A percentile compares a stretch with the other conserved stretches of the same genome.
These are phyloP conservation scores for Pulveroboletus sp. DNA, from an alignment of 768 basidiomycete genomes.

Conservation along the genomic window DNA sequence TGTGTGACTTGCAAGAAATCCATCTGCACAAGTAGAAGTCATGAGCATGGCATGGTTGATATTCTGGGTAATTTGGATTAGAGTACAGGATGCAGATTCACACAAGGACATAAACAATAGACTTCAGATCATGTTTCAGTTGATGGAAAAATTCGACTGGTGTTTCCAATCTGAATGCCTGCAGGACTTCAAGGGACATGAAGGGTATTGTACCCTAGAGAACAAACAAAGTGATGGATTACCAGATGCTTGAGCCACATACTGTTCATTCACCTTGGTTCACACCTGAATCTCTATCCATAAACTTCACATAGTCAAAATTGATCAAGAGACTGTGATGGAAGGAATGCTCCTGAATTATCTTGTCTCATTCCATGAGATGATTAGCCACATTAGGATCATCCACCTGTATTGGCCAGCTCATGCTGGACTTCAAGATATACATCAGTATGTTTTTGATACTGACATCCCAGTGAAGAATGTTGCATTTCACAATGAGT, in stretches of 20 bases:
- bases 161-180: background rate
- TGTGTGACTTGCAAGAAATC: background rate
- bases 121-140: conserved; percentile 1
- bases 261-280: background rate
- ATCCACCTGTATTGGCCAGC: background rate
- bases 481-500: background rate
- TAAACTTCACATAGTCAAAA: background rate
- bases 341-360: background rate
- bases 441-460: background rate
- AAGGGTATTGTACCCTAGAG: background rate
- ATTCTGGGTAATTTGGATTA: background rate
- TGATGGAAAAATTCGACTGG: background rate
- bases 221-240: background rate
- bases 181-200: background rate
- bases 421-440: background rate
- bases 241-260: background rate
- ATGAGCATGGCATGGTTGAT: background rate
- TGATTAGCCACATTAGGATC: background rate
- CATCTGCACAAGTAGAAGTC: background rate
- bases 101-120: background rate
- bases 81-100: conserved; percentile 5
- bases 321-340: background rate
- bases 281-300: background rate
- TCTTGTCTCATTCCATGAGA: background rate
- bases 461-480: too few relatives aligned